A percentile compares a stretch with the other conserved stretches of the same genome.
Evolutionary conservation across 306 rosid genomes (phyloP).

Genomic region (Rosa lucieae): DNA sequence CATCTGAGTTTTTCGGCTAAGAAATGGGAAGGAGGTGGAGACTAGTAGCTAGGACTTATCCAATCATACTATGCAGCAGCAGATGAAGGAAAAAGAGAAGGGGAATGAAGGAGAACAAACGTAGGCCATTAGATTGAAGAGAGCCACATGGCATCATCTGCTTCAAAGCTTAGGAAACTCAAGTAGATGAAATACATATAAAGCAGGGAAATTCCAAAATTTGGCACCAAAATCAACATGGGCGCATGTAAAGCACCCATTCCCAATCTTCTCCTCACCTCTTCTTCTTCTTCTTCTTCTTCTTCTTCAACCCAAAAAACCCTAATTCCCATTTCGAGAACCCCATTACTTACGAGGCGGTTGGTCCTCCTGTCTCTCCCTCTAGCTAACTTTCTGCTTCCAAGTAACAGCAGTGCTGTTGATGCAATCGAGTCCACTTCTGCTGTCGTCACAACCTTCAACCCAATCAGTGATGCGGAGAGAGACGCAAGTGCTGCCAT

Average conservation of each 20-base stretch:
- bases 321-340: conserved; percentile 27
- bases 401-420: conserved; percentile 3
- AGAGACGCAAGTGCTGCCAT: conserved; percentile 50
- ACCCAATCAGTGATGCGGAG: conserved; percentile 54
- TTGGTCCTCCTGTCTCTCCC: conserved; percentile 57
- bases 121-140: no score
- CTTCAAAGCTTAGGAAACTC: no score
- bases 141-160: no score
- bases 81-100: no score
- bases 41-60: no score
- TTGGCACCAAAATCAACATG: conserved; percentile 28
- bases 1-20: no score
- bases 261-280: conserved; percentile 31
- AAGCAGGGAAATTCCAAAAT: neutral
- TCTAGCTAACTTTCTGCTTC: conserved; percentile 44
- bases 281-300: conserved; percentile 25
- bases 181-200: neutral
- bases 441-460: conserved; percentile 34
- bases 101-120: no score
- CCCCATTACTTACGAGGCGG: conserved; percentile 43
- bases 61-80: no score
- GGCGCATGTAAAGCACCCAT: conserved; percentile 48
- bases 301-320: conserved; percentile 11
- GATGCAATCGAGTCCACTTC: conserved; percentile 16
- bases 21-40: no score